Percentiles rank a stretch among this genome's conserved stretches.
Evolutionary conservation across 371 early-diverging fungal species (phyloP).

Genomic region (Actinomortierella wolfii): DNA sequence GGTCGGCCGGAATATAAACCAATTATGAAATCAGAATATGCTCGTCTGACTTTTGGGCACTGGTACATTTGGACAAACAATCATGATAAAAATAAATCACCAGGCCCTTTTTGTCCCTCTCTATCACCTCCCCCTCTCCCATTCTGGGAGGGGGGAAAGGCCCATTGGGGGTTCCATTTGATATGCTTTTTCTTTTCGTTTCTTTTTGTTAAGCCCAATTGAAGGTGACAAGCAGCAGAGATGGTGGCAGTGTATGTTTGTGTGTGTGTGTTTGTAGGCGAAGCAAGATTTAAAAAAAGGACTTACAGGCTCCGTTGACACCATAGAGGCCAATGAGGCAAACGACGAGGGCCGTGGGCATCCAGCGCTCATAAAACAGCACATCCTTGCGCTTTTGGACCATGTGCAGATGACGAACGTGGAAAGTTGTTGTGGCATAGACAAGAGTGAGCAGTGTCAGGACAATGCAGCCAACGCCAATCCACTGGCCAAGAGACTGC

Average conservation of each 20-base stretch:
- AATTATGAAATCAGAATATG: no score
- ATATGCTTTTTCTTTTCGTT: neutral
- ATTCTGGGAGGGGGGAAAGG: no score
- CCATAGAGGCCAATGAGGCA: slow-evolving; percentile 15
- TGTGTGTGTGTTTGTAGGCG: no score
- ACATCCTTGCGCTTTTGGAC: slow-evolving; percentile 31
- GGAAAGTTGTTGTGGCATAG: slow-evolving; percentile 26
- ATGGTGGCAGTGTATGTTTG: no score
- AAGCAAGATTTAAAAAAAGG: neutral
- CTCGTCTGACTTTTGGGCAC: no score
- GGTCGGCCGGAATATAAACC: no score
- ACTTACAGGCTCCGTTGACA: slow-evolving; percentile 28
- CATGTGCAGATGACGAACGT: slow-evolving; percentile 31
- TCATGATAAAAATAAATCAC: no score
- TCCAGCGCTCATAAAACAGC: slow-evolving; percentile 6
- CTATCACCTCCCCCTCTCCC: no score
- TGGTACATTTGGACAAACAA: no score
- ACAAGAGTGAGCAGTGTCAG: slow-evolving; percentile 24
- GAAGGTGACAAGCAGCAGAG: neutral
- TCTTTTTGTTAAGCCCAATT: neutral
- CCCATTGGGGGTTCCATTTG: no score
- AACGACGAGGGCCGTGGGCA: slow-evolving; percentile 16
- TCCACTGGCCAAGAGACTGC: no score
- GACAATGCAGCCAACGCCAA: slow-evolving; percentile 23
- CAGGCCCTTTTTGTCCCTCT: no score